Base-by-base conservation (phyloP, 1,284 basidiomycete genomes). In the Blastosporella zonata region DNA sequence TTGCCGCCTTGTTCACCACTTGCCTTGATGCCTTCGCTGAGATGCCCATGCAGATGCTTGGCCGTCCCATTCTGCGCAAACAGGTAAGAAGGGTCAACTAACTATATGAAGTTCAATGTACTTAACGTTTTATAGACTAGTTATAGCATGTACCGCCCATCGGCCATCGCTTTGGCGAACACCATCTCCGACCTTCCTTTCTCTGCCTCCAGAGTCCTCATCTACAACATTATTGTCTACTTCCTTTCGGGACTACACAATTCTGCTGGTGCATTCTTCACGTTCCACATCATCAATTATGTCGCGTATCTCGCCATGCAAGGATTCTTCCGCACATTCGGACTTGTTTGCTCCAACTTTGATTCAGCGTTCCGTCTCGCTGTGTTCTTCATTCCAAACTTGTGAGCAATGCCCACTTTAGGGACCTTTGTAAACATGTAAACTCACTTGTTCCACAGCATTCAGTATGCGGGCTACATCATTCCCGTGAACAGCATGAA, bases 401-500 rank as follows among this genome's bases (percentile, higher is more conserved):
- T 81, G 75, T 73, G 27, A 58, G 71, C 63, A 2, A 15, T 37
- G 34, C n/a, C n/a, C n/a, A n/a, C n/a, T n/a, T 6, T 31, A 12
- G 3, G 29, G 3, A 31, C 10, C 7, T 31, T 31, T 13, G 29
- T 13, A 13, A 6, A 31, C 12, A 6, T 13, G 29, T 12, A 31
- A 31, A 3, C 29, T 31, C 3, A 31, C 12, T 31, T 3, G 7
- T 7, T 13, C 12, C 12, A 27, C 51, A 72, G 70, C 43, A 69
- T 77, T 54, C 73, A 74, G 65, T 87, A 85, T 56, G 73, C 74
- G 10, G 88, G 88, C 1, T 91, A 89, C 62, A 81, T 86, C 50
- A 79, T 90, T 53, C 86, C 86, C 1, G 76, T 84, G 6, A 75
- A 78, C 55, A 72, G 78, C 49, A 93, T 95, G 90, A 87, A 91